A percentile compares a stretch with the other conserved stretches of the same genome.
Evolutionary conservation across 176 grass and related monocot genomes (phyloP).

Genomic region (Alopecurus myosuroides): DNA sequence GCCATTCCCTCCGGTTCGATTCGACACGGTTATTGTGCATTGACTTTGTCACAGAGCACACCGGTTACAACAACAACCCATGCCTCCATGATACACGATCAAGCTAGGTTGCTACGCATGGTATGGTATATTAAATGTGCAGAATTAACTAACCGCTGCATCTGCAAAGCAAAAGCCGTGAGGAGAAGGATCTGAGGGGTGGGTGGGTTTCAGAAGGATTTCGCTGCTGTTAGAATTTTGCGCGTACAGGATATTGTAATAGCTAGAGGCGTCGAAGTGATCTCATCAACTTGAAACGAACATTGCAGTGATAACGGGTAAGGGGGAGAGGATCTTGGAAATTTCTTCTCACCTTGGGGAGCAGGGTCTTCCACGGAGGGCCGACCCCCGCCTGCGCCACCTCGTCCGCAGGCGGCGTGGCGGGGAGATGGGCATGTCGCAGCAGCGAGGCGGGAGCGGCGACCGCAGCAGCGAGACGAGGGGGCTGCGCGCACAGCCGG

Average conservation of each 20-base stretch:
- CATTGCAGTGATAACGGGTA: background rate
- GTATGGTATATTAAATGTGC: background rate
- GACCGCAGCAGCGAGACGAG: background rate
- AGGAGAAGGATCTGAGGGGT: background rate
- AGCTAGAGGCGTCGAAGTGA: too few relatives aligned
- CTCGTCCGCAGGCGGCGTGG: background rate
- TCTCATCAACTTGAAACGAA: too few relatives aligned
- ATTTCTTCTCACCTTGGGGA: constrained; percentile 30
- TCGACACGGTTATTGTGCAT: background rate
- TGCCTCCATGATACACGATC: too few relatives aligned
- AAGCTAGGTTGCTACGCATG: background rate
- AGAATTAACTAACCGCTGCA: too few relatives aligned
- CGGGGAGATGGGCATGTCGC: background rate
- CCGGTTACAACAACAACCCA: too few relatives aligned
- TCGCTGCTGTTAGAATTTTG: background rate
- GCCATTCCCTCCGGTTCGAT: background rate
- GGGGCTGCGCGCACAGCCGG: background rate
- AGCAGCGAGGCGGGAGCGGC: background rate
- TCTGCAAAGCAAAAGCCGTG: too few relatives aligned
- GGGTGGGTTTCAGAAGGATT: background rate
- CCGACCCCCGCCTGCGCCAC: background rate
- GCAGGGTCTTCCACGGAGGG: constrained; percentile 19
- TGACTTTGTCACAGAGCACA: background rate
- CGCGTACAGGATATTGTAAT: background rate
- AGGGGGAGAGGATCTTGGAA: background rate